phyloP scores from a whole-genome alignment of 2,329 filamentous ascomycete genomes.

The Cladophialophora chaetospira region DNA sequence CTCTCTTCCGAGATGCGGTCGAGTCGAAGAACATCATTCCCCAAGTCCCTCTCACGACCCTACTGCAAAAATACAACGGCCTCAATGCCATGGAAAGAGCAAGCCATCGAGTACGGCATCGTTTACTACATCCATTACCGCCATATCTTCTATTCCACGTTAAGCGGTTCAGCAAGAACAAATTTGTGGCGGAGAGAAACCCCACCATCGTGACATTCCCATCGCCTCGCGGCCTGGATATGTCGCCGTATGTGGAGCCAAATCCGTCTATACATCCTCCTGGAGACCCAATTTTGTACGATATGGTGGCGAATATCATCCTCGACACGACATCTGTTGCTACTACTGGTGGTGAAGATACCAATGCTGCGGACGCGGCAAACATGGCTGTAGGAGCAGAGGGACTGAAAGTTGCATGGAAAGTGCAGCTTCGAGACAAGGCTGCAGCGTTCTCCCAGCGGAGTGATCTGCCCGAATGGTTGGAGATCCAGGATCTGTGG shows the following conservation, averaged over 20 bases:
- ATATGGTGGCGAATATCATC: constrained; percentile 90
- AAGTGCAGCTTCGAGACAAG: constrained; percentile 83
- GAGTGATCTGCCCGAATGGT: constrained; percentile 71
- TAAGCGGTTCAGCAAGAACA: constrained; percentile 95
- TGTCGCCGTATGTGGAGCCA: constrained; percentile 88
- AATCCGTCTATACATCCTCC: constrained; percentile 70
- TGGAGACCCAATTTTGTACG: constrained; percentile 87
- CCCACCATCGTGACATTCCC: constrained; percentile 98
- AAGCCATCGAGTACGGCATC: constrained; percentile 83
- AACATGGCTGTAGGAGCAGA: constrained; percentile 75
- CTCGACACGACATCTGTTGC: constrained; percentile 55
- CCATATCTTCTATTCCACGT: constrained; percentile 92
- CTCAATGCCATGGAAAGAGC: constrained; percentile 82
- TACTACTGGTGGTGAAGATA: constrained; percentile 56
- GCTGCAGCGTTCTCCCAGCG: constrained; percentile 40
- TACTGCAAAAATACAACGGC: constrained; percentile 93
- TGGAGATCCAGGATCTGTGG: constrained; percentile 89
- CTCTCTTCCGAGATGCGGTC: constrained; percentile 87
- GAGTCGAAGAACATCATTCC: constrained; percentile 95
- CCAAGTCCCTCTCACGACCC: constrained; percentile 68
- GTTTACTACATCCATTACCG: constrained; percentile 84
- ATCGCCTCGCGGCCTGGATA: constrained; percentile 76
- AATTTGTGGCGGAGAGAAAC: constrained; percentile 94
- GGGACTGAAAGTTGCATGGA: constrained; percentile 91
- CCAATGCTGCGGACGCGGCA: constrained; percentile 41